Conservation (phyloP, 1,139 yeast species). For the Spathaspora sp. region DNA sequence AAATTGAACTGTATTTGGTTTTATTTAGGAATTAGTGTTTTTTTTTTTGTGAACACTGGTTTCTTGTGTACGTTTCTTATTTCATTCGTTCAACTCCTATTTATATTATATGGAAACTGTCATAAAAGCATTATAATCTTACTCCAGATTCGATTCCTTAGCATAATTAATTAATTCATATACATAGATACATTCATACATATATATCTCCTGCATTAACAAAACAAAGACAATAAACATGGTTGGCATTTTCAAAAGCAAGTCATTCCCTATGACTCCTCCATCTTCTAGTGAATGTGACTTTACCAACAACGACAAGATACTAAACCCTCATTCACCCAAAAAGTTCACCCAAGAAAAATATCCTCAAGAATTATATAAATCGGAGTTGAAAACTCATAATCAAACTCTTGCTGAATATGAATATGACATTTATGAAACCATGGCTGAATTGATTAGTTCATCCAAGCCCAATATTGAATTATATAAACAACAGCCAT, state of each 20-base stretch:
- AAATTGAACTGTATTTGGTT: neutral
- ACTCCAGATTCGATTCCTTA: too few species aligned
- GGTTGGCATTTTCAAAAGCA: neutral
- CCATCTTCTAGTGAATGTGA: neutral
- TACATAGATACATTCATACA: neutral
- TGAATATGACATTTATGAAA: slow-evolving; percentile 47
- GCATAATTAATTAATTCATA: too few species aligned
- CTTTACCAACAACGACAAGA: neutral
- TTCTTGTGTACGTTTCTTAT: neutral
- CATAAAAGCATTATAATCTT: too few species aligned
- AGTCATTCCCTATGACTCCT: neutral
- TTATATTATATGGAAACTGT: too few species aligned
- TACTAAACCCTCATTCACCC: neutral
- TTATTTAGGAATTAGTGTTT: neutral
- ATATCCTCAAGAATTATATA: slow-evolving; percentile 52
- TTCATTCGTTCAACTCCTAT: neutral
- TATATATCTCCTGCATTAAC: neutral
- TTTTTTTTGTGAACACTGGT: too few species aligned
- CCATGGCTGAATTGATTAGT: slow-evolving; percentile 33
- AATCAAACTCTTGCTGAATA: slow-evolving; percentile 50
- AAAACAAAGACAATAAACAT: too few species aligned
- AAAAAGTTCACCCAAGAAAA: slow-evolving; percentile 29
- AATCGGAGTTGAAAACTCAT: slow-evolving; percentile 51
- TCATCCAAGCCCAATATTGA: slow-evolving; percentile 49
- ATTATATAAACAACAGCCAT: slow-evolving; percentile 64